Percentiles rank a stretch among this genome's conserved stretches.
phyloP scores from a whole-genome alignment of 768 basidiomycete genomes.

The Aureoboletus auriporus region DNA sequence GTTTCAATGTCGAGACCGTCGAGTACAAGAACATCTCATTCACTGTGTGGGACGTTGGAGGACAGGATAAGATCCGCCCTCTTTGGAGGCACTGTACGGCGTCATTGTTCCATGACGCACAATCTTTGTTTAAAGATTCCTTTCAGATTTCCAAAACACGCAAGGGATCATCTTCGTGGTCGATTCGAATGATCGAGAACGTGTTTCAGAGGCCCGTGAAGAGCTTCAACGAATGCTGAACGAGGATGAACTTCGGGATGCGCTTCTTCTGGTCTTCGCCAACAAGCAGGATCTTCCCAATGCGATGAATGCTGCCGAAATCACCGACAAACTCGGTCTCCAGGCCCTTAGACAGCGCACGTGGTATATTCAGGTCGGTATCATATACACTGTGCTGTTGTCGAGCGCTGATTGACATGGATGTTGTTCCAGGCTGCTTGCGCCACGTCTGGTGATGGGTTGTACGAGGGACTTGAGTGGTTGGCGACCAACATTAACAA shows the following conservation, averaged over 20 bases:
- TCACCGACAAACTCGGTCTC: conserved; percentile 98
- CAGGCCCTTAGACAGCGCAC: conserved; percentile 95
- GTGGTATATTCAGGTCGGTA: conserved; percentile 92
- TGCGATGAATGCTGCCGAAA: conserved; percentile 99
- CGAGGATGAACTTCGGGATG: conserved; percentile 98
- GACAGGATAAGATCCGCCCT: conserved; percentile 99
- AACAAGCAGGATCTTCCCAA: conserved; percentile 99
- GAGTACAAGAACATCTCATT: conserved; percentile 99
- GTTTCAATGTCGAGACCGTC: conserved; percentile 99
- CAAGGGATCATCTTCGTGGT: conserved; percentile 99
- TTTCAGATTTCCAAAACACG: conserved; percentile 98
- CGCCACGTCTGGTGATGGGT: conserved; percentile 96
- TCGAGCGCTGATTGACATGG: conserved; percentile 11
- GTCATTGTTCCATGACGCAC: conserved; percentile 3
- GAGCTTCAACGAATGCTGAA: conserved; percentile 99
- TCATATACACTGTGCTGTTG: background rate
- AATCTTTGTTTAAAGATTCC: conserved; percentile 10
- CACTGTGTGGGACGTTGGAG: conserved; percentile 99
- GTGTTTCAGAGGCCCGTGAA: conserved; percentile 98
- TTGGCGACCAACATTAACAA: conserved; percentile 82
- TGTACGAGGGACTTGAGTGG: conserved; percentile 99
- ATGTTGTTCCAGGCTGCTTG: conserved; percentile 74
- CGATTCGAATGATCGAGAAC: conserved; percentile 99
- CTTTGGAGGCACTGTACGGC: conserved; percentile 99
- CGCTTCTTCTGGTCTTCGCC: conserved; percentile 96